Evolutionary conservation across 2,329 filamentous ascomycete species (phyloP).

Genomic region (Aphanocladium album): DNA sequence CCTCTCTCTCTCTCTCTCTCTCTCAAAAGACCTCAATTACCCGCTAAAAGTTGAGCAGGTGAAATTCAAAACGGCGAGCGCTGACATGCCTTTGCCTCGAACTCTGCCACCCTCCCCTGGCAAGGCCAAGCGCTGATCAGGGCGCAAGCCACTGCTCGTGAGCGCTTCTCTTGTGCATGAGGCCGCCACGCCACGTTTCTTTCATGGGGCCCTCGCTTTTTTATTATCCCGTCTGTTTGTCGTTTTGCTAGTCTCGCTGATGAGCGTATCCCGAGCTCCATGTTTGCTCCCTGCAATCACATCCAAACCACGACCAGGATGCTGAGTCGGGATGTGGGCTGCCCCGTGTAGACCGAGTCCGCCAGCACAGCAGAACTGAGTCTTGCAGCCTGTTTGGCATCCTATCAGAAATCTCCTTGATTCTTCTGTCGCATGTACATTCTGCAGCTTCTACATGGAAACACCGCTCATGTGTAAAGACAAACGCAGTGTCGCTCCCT

Average conservation of each 20-base stretch:
- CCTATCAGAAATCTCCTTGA: background rate
- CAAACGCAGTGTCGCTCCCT: background rate
- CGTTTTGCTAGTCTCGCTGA: background rate
- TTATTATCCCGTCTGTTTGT: background rate
- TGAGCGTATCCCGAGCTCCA: background rate
- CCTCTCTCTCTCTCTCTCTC: no score
- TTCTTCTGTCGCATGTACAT: background rate
- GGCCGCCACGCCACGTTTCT: background rate
- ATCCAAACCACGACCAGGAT: background rate
- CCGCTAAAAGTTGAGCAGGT: background rate
- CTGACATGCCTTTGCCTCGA: background rate
- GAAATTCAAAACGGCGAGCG: background rate
- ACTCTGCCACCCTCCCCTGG: background rate
- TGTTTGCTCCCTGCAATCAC: background rate
- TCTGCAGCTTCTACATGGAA: background rate
- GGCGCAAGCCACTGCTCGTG: background rate
- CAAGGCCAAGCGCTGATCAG: conserved; percentile 4
- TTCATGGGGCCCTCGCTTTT: background rate
- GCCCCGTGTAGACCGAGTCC: no score
- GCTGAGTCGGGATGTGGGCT: background rate
- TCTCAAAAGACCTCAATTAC: background rate
- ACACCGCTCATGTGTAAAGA: background rate
- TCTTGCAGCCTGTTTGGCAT: background rate
- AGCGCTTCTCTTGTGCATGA: background rate
- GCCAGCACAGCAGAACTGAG: background rate